Evolutionary conservation across 192 early-diverging fungal species (phyloP).

Genomic region (Podila epicladia): DNA sequence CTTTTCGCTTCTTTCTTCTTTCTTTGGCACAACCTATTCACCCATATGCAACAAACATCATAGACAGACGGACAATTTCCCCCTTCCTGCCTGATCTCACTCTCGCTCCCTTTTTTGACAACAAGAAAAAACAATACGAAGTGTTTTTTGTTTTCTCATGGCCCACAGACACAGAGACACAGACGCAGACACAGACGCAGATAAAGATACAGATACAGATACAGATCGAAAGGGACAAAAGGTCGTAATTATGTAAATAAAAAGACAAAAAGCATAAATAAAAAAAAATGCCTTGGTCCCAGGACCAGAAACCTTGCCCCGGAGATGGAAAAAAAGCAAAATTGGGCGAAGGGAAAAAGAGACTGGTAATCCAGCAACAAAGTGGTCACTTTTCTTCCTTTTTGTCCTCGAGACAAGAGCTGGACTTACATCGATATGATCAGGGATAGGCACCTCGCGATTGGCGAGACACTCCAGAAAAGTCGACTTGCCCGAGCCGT

Average conservation of each 20-base stretch:
- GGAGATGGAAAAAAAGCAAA: slow-evolving; percentile 6
- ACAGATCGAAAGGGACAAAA: background rate
- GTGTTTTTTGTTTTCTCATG: background rate
- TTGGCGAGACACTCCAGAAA: slow-evolving; percentile 93
- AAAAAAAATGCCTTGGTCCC: background rate
- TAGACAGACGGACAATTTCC: background rate
- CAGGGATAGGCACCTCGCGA: slow-evolving; percentile 96
- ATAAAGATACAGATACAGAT: background rate
- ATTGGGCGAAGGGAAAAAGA: slow-evolving; percentile 1
- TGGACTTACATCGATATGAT: slow-evolving; percentile 88
- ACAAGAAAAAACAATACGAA: background rate
- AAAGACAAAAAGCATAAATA: background rate
- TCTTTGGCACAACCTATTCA: too few species aligned
- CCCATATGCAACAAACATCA: background rate
- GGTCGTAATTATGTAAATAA: background rate
- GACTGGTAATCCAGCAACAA: background rate
- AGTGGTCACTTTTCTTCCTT: background rate
- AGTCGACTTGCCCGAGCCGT: slow-evolving; percentile 97
- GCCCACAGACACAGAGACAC: too few species aligned
- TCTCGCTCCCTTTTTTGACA: background rate
- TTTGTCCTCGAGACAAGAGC: background rate
- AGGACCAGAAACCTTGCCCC: background rate
- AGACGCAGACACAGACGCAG: too few species aligned
- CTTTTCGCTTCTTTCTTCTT: background rate
- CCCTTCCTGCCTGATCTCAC: background rate